phyloP scores from a whole-genome alignment of 768 basidiomycete species.

The Amanita pallidorosea region DNA sequence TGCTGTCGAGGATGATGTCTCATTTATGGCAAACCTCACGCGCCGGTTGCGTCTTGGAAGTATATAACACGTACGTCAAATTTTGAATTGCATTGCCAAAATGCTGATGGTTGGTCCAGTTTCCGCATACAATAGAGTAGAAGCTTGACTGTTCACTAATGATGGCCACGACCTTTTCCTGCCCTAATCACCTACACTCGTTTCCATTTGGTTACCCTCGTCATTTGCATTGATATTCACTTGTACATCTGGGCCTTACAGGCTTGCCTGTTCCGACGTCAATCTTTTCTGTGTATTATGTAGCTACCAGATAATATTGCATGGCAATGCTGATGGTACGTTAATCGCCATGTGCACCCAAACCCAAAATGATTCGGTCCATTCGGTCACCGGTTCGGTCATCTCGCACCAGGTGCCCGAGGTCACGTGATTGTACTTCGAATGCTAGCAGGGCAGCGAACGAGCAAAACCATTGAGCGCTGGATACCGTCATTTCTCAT shows the following conservation, averaged over 20 bases:
- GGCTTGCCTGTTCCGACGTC: constrained; percentile 2
- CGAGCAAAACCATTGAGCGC: too few relatives aligned
- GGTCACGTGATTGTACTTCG: too few relatives aligned
- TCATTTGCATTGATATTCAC: constrained; percentile 15
- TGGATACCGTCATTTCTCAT: too few relatives aligned
- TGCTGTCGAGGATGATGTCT: constrained; percentile 55
- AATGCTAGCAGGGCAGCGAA: too few relatives aligned
- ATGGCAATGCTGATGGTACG: constrained; percentile 2
- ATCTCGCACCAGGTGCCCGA: too few relatives aligned
- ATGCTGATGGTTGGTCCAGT: constrained; percentile 4
- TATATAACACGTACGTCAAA: not conserved
- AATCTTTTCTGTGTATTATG: constrained; percentile 17
- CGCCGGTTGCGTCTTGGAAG: constrained; percentile 22
- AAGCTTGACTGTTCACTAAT: constrained; percentile 4
- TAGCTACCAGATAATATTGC: constrained; percentile 13
- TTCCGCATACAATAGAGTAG: constrained; percentile 9
- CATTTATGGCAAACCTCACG: constrained; percentile 11
- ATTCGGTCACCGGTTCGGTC: too few relatives aligned
- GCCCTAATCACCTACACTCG: constrained; percentile 4
- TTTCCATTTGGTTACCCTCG: constrained; percentile 7
- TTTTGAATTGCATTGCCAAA: not conserved
- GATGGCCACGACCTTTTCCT: constrained; percentile 3
- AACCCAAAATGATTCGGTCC: too few relatives aligned
- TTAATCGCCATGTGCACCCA: not conserved
- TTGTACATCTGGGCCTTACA: constrained; percentile 11